Conservation (phyloP, 345 rosid genomes). For the Trapa bicornis region DNA sequence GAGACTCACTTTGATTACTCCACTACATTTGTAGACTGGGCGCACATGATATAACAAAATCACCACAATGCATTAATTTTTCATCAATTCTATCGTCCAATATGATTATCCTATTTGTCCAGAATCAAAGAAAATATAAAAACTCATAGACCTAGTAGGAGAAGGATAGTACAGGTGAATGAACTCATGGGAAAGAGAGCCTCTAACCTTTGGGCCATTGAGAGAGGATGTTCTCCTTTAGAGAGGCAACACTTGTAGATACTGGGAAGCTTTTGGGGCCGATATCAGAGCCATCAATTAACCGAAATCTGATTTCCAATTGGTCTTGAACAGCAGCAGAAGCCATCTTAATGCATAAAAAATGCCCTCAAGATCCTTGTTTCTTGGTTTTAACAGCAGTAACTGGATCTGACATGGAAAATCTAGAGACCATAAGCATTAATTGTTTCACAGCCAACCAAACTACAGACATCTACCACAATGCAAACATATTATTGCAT, state of each 20-base stretch:
- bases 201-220: slow-evolving; percentile 87
- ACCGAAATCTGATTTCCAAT: slow-evolving; percentile 82
- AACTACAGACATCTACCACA: neutral
- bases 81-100: no score
- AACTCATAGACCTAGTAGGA: neutral
- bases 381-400: neutral
- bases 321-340: slow-evolving; percentile 63
- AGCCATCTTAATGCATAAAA: slow-evolving; percentile 3
- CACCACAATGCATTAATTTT: no score
- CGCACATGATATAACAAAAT: no score
- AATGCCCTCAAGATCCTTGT: neutral
- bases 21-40: no score
- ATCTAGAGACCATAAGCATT: neutral
- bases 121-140: no score
- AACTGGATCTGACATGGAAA: neutral
- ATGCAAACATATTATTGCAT: no score
- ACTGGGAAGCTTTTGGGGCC: slow-evolving; percentile 82
- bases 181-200: neutral
- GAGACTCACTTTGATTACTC: no score
- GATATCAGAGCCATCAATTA: slow-evolving; percentile 84
- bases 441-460: neutral
- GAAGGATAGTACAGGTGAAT: neutral
- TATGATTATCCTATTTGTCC: no score
- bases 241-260: slow-evolving; percentile 67
- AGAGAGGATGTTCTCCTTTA: slow-evolving; percentile 85